Evolutionary conservation across 495 filamentous ascomycete species (phyloP), one percentile per base, ranked within the genome.

Genomic region (Staphylotrichum longicolle): DNA sequence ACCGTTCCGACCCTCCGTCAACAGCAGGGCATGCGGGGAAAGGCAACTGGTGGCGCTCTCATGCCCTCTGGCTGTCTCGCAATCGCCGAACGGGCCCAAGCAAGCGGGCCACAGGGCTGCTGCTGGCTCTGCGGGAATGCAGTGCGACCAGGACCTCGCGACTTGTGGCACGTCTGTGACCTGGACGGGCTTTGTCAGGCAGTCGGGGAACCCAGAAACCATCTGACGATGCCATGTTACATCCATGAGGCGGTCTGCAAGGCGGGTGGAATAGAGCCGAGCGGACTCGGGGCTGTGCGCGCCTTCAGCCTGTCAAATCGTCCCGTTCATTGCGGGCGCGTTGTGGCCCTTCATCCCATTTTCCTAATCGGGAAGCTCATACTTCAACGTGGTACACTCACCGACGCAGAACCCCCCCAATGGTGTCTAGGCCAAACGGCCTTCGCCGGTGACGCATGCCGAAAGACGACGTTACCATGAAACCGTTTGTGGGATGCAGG

Each of bases 231-330:
- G 8, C 27, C 7, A 11, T 33, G 53, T 45, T 30, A 14, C 53
- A 55, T 41, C n/a, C 4, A 32, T 7, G 10, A 54, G 52, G 52
- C 52, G 37, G 52, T 54, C 52, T 54, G 54, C 41, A 45, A 30
- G 15, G 30, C 27, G 41, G 30, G 14, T n/a, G 32, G 11, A 35
- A 15, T 15, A 32, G 40, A 55, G 15, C 52, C 52, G 52, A 55
- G 37, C n/a, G 37, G 52, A 4, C 41, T 42, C 15, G 52, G 20
- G 54, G 54, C 54, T 46, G 12, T 44, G 40, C 35, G 39, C n/a
- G n/a, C 32, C 7, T 11, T 46, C 30, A 12, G 54, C 54, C n/a
- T 12, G 20, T 8, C 32, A 39, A 54, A 42, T 54, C 52, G 20
- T 9, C 37, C 50, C 37, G 12, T 54, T 10, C 52, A 42, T n/a